Evolutionary conservation across 768 basidiomycete species (phyloP), one percentile per base, ranked within the genome.

Genomic region (Mycena venus): DNA sequence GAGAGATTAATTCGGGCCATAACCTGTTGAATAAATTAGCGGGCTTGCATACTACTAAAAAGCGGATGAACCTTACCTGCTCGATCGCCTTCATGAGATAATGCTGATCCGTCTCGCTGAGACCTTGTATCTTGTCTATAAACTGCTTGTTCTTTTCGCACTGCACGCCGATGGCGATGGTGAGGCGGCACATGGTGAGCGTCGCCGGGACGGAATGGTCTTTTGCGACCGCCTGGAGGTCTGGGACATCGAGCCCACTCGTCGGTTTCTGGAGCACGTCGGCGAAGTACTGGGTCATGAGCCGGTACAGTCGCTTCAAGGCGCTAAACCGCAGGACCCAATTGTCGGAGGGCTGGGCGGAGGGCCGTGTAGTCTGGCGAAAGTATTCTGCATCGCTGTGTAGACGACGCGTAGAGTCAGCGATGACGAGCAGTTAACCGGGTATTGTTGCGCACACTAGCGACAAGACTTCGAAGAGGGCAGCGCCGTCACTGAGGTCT

Each of bases 1-100:
- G 87, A 84, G 2, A 86, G 74, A 19, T 87, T 87, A 75, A 95
- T 92, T 80, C 92, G 95, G 21, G 88, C 87, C 93, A 96, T 96
- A 60, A 95, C 90, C 95, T 96, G 77, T 38, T 64, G 29, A 68
- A 47, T 71, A 19, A 59, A 51, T 55, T 40, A 59, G 56, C 31
- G 55, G n/a, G 55, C 67, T 32, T 25, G 6, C 23, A 27, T 62
- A 34, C 15, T 19, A 36, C 11, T 29, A 21, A 49, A 40, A 32
- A 11, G 15, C 32, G n/a, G 21, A 27, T 55, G 65, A 47, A 42
- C 82, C 89, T 65, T 71, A 95, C 96, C 88, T 95, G 94, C 83
- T 98, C 97, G 72, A 98, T 98, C 47, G 95, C 94, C 83, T 90
- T 93, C 97, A 98, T 99, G 65, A 98, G 85, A 79, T 91, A 88